Base-by-base conservation (phyloP, 495 filamentous ascomycete species). In the Penicillium goetzii region DNA sequence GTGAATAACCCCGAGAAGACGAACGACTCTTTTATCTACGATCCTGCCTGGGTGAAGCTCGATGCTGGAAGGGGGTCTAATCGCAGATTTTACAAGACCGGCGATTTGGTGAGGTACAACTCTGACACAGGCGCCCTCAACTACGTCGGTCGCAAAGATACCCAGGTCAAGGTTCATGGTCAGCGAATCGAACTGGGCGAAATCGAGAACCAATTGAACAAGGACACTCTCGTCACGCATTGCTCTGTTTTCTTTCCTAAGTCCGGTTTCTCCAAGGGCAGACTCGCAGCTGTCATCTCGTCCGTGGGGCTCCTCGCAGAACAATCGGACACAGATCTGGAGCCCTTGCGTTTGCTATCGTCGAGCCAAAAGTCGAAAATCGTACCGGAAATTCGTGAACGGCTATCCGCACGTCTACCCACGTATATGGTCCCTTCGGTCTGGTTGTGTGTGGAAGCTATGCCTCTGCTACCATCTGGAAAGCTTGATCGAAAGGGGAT, bases 141-240 rank as follows among this genome's bases (percentile, higher is more conserved):
- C 41, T 89, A 87, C 71, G 73, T 90, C 19, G 87, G 87, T 47
- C 77, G 88, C 32, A 85, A 86, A 58, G 88, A 90, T 61, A 83
- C 83, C 1, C 87, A 89, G 66, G 84, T 88, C n/a, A 90, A 90
- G 72, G 74, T 89, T 19, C 82, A 85, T 41, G 88, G 88, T 12
- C 88, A 90, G 65, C 76, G 88, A 33, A 80, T 90, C 36, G 88
- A 90, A 68, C 73, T 90, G 17, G 84, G 82, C 3, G 88, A 90
- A 63, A 85, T 90, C 50, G 88, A 90, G 67, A 83, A 83, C 61
- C 77, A 84, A 65, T 67, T 80, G 55, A 72, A 62, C 50, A 64
- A 65, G 14, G 69, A 77, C 26, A 26, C 56, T 2, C 50, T 68
- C 21, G 63, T 78, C n/a, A 76, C 80, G 40, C 77, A 80, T 33